Evolutionary conservation across 2,329 filamentous ascomycete species (phyloP).

Genomic region (Penicillium sp.): DNA sequence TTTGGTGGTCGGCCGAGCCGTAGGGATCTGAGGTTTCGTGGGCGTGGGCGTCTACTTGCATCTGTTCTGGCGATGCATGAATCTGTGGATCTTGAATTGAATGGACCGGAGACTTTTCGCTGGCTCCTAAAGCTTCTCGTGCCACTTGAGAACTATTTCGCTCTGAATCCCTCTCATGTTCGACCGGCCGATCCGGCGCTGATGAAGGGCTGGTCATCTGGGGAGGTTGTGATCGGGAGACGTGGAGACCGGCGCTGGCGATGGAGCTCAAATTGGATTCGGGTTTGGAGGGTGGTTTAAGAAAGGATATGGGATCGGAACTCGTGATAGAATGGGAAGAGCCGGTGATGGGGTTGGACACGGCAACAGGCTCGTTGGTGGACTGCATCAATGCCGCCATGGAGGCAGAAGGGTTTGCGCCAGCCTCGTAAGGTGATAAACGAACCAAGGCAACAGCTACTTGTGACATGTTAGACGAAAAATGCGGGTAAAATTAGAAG

Average conservation of each 20-base stretch:
- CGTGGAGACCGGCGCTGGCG: conserved; percentile 44
- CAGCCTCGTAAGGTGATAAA: conserved; percentile 30
- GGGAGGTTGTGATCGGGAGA: conserved; percentile 38
- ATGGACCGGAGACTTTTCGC: conserved; percentile 33
- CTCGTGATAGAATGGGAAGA: conserved; percentile 29
- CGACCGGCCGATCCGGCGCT: conserved; percentile 41
- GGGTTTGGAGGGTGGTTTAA: conserved; percentile 36
- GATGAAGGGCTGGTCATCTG: conserved; percentile 53
- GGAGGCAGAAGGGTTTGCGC: conserved; percentile 34
- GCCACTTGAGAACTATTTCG: conserved; percentile 42
- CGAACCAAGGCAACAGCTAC: conserved; percentile 32
- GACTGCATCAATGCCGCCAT: conserved; percentile 47
- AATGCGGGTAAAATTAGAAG: background rate
- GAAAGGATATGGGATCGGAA: conserved; percentile 33
- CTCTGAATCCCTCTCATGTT: conserved; percentile 33
- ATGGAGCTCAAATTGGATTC: conserved; percentile 42
- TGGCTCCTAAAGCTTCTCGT: conserved; percentile 42
- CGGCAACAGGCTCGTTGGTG: conserved; percentile 41
- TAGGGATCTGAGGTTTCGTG: conserved; percentile 48
- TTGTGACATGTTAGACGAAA: conserved; percentile 37
- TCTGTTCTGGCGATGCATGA: conserved; percentile 48
- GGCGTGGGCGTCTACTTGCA: conserved; percentile 50
- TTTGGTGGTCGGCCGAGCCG: conserved; percentile 52
- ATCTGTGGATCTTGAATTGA: conserved; percentile 50
- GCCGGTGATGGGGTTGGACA: conserved; percentile 37